Percentiles rank a stretch among this genome's conserved stretches.
Conservation (phyloP, 2,329 filamentous ascomycete genomes). For the Sclerotiophoma versabilis region DNA sequence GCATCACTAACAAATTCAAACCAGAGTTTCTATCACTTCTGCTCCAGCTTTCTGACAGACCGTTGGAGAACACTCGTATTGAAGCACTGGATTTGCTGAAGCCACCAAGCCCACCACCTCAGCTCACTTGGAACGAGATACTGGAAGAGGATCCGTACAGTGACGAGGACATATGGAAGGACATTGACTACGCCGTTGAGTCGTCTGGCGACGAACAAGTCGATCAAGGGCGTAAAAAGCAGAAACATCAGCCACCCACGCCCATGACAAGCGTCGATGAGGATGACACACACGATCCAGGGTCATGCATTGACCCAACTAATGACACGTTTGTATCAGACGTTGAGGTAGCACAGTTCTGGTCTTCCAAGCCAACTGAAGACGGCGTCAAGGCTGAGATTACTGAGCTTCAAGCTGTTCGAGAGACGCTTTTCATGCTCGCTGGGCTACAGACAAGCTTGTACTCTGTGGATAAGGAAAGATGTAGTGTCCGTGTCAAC, state of each 20-base stretch:
- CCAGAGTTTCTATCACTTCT: conserved; percentile 83
- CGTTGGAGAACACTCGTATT: conserved; percentile 72
- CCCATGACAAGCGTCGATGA: conserved; percentile 48
- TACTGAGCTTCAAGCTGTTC: conserved; percentile 74
- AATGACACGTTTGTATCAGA: conserved; percentile 42
- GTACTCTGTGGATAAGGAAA: conserved; percentile 58
- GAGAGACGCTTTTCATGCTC: conserved; percentile 87
- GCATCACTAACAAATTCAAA: conserved; percentile 67
- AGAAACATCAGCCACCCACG: conserved; percentile 29
- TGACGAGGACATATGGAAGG: conserved; percentile 73
- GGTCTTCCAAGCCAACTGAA: conserved; percentile 41
- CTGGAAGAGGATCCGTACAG: conserved; percentile 77
- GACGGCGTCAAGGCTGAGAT: conserved; percentile 50
- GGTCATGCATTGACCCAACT: conserved; percentile 39
- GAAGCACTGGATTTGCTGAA: conserved; percentile 66
- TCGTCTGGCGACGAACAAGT: conserved; percentile 68
- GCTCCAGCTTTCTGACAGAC: conserved; percentile 81
- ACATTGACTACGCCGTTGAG: conserved; percentile 69
- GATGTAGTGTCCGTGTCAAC: conserved; percentile 43
- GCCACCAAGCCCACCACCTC: conserved; percentile 54
- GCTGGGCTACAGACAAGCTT: conserved; percentile 77
- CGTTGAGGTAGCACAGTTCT: conserved; percentile 58
- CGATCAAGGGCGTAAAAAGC: conserved; percentile 31
- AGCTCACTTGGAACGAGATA: conserved; percentile 80
- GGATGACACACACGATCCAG: conserved; percentile 47